These are phyloP conservation scores for Pinguiococcus pyrenoidosus DNA, from an alignment of 108 stramenopile species.

Conservation along the genomic window DNA sequence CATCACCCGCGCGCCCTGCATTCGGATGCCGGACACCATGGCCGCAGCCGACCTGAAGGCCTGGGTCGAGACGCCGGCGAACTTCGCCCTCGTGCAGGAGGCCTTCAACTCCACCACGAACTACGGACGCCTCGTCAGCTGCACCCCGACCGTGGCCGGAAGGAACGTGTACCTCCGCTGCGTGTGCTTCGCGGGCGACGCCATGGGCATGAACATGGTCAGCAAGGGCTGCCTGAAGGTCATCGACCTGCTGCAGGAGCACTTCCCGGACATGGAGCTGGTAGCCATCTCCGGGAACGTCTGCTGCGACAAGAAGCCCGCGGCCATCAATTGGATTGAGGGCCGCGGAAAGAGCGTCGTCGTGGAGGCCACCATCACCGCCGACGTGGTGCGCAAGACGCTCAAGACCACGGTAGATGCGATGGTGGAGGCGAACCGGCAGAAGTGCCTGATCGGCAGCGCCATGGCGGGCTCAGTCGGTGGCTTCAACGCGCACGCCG, in stretches of 20 bases:
- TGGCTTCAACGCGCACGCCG: constrained; percentile 95
- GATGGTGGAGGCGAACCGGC: constrained; percentile 73
- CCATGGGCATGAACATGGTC: constrained; percentile 99
- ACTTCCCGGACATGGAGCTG: constrained; percentile 57
- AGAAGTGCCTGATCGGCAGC: constrained; percentile 94
- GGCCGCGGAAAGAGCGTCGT: constrained; percentile 93
- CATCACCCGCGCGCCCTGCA: constrained; percentile 91
- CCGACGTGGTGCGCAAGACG: constrained; percentile 60
- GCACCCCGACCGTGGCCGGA: constrained; percentile 74
- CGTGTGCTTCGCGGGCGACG: constrained; percentile 86
- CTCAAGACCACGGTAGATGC: constrained; percentile 84
- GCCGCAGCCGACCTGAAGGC: constrained; percentile 69
- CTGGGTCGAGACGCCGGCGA: constrained; percentile 56
- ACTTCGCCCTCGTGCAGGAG: constrained; percentile 61
- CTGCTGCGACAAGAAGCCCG: constrained; percentile 98
- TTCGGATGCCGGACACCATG: constrained; percentile 63
- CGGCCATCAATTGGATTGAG: constrained; percentile 94
- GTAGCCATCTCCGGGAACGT: constrained; percentile 90
- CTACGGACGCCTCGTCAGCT: constrained; percentile 69
- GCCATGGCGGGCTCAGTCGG: constrained; percentile 91
- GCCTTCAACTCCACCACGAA: constrained; percentile 92
- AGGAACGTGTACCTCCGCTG: constrained; percentile 84
- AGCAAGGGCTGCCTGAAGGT: constrained; percentile 82
- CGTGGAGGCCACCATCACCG: constrained; percentile 76
- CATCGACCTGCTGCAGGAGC: constrained; percentile 52